Evolutionary conservation across 495 filamentous ascomycete species (phyloP).

Genomic region (Penicillium odoratum): DNA sequence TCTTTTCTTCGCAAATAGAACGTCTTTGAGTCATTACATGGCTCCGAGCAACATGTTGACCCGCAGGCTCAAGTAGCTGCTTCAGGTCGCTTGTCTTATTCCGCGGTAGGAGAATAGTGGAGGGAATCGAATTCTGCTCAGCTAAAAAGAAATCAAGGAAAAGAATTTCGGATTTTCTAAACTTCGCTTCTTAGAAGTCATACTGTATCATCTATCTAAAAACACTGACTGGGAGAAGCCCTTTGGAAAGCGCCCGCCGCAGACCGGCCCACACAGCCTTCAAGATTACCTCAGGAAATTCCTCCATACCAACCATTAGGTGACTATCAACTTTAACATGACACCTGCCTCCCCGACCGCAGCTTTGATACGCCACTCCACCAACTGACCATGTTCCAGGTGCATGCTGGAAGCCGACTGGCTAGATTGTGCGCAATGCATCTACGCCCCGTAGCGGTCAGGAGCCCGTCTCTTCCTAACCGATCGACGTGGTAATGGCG

Average conservation of each 20-base stretch:
- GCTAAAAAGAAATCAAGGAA: neutral
- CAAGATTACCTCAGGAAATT: neutral
- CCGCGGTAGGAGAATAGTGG: neutral
- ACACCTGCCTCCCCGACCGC: neutral
- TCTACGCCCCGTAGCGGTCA: neutral
- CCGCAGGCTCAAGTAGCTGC: neutral
- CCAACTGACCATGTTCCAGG: neutral
- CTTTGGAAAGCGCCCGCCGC: neutral
- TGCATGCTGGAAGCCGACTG: neutral
- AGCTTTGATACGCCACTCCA: neutral
- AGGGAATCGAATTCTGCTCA: neutral
- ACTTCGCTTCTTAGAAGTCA: neutral
- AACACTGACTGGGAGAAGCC: neutral
- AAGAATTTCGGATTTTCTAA: neutral
- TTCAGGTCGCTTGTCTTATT: neutral
- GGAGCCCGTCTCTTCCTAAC: neutral
- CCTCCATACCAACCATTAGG: neutral
- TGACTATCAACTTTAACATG: neutral
- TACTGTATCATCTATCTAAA: neutral
- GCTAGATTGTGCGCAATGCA: slow-evolving; percentile 3
- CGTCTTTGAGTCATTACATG: neutral
- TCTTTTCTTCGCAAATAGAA: neutral
- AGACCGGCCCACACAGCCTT: neutral
- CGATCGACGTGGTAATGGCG: neutral
- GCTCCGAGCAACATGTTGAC: neutral